These are phyloP conservation scores for Lecanosticta acicola DNA, from an alignment of 2,329 filamentous ascomycete species.

Conservation along the genomic window DNA sequence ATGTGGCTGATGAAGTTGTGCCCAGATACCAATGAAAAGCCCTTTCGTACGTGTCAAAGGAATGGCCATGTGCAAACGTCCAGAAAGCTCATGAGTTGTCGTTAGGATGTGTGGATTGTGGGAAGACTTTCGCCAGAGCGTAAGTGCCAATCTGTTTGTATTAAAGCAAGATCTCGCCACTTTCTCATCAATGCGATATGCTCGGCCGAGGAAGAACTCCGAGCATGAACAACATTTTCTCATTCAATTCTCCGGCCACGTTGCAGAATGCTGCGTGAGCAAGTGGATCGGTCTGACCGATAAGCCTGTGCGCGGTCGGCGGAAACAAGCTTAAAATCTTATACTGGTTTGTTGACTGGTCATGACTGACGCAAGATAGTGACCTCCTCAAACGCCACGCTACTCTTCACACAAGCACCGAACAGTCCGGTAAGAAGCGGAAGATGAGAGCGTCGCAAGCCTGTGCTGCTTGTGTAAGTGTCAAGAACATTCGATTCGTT, in stretches of 20 bases:
- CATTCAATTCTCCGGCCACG: background rate
- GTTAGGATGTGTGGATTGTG: constrained; percentile 13
- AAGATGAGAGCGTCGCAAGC: constrained; percentile 20
- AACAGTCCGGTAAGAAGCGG: constrained; percentile 19
- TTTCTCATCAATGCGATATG: too few relatives aligned
- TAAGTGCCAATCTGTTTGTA: constrained; percentile 7
- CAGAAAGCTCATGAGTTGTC: background rate
- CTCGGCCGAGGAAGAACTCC: constrained; percentile 6
- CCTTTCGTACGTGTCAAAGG: constrained; percentile 7
- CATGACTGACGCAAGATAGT: constrained; percentile 1
- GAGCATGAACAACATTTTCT: background rate
- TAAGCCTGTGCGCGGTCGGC: too few relatives aligned
- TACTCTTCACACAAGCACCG: constrained; percentile 15
- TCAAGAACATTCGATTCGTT: background rate
- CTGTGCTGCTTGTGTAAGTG: constrained; percentile 15
- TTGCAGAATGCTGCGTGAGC: background rate
- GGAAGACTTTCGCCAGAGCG: constrained; percentile 20
- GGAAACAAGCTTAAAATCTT: background rate
- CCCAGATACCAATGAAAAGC: constrained; percentile 20
- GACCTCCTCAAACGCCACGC: constrained; percentile 19
- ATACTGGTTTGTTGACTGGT: background rate
- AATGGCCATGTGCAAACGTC: background rate
- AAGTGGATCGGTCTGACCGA: too few relatives aligned
- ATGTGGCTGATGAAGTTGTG: constrained; percentile 6
- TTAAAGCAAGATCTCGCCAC: too few relatives aligned